Base-by-base conservation (phyloP, 352 stramenopile species). In the Peronosclerospora sorghi region DNA sequence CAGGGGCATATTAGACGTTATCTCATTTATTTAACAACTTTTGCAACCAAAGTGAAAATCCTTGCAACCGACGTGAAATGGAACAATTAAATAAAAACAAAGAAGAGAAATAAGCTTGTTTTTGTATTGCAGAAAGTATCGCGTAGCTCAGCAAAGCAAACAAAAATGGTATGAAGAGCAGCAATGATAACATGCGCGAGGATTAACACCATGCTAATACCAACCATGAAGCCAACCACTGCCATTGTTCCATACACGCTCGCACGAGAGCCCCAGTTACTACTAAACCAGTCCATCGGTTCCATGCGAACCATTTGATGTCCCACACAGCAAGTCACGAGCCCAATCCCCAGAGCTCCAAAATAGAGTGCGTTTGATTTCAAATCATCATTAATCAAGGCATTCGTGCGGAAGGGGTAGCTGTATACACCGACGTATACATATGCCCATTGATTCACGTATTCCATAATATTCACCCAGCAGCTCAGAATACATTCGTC, bases 381-480 rank as follows among this genome's bases (percentile, higher is more conserved):
- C 41, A 95, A 65, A 54, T 95, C 80, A 54, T 95, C 83, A 47
- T 91, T 92, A 64, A 95, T 95, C 41, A 95, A 70, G 46, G 79
- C 81, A 51, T 75, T 88, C 21, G 62, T 81, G 34, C 69, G 65
- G 71, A 92, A 95, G 46, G 80, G 55, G 48, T 90, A 89, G 29
- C 44, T n/a, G n/a, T n/a, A n/a, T n/a, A n/a, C n/a, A n/a, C n/a
- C n/a, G n/a, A n/a, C n/a, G n/a, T n/a, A n/a, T n/a, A n/a, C n/a
- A n/a, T n/a, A n/a, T n/a, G n/a, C n/a, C n/a, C n/a, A n/a, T n/a
- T n/a, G n/a, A n/a, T n/a, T n/a, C n/a, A n/a, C n/a, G n/a, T n/a
- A n/a, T n/a, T n/a, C n/a, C n/a, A n/a, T n/a, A n/a, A n/a, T n/a
- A n/a, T n/a, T n/a, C n/a, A n/a, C n/a, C n/a, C n/a, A n/a, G n/a